Conservation (phyloP, 805 yeast species). For the Hanseniaspora opuntiae region DNA sequence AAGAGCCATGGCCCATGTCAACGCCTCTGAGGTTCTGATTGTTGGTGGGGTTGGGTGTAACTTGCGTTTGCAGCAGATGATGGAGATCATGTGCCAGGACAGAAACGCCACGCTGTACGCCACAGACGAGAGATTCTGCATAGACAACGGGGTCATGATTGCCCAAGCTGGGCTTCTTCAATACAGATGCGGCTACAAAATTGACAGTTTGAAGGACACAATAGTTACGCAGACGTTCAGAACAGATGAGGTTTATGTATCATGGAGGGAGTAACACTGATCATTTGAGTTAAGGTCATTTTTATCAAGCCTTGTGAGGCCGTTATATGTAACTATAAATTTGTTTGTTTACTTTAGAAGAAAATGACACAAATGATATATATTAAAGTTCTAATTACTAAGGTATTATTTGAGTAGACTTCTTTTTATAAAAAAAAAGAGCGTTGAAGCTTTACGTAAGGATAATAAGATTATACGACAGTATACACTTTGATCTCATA, state of each 20-base stretch:
- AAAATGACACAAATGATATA: too few relatives aligned
- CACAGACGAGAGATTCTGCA: constrained; percentile 92
- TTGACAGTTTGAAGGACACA: constrained; percentile 46
- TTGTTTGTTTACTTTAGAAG: not conserved
- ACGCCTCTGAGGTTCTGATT: constrained; percentile 72
- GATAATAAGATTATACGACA: too few relatives aligned
- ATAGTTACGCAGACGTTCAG: constrained; percentile 88
- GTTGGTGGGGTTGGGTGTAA: constrained; percentile 99
- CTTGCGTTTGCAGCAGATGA: constrained; percentile 83
- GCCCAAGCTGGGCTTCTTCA: constrained; percentile 92
- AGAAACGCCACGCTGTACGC: constrained; percentile 78
- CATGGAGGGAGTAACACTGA: constrained; percentile 59
- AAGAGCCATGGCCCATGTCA: constrained; percentile 95
- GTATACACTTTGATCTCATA: too few relatives aligned
- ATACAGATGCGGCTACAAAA: constrained; percentile 62
- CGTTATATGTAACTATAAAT: not conserved
- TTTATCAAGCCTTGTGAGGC: too few relatives aligned
- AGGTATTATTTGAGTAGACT: too few relatives aligned
- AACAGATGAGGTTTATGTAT: constrained; percentile 82
- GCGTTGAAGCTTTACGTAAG: too few relatives aligned
- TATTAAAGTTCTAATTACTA: too few relatives aligned
- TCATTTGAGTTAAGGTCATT: too few relatives aligned
- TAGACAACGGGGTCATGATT: constrained; percentile 96
- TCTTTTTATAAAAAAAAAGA: too few relatives aligned
- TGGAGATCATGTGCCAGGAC: constrained; percentile 85